Evolutionary conservation across 2,329 filamentous ascomycete genomes (phyloP).

Genomic region (Penicillium paneum): DNA sequence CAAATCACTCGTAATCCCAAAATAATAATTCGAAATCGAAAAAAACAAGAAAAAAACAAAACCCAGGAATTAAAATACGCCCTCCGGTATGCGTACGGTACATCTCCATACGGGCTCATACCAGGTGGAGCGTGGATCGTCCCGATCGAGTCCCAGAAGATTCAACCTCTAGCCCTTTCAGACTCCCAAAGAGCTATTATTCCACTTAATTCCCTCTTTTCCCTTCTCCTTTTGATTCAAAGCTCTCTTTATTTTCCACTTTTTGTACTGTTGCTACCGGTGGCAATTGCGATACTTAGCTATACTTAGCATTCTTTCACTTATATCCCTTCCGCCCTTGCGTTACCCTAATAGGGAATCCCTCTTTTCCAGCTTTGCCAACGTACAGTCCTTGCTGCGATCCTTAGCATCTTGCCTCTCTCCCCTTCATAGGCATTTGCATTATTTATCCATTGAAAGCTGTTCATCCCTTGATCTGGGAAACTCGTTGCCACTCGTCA

Average conservation of each 20-base stretch:
- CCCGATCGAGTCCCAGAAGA: slow-evolving; percentile 28
- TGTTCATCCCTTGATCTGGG: slow-evolving; percentile 5
- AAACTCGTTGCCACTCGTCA: slow-evolving; percentile 14
- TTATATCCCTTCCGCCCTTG: slow-evolving; percentile 26
- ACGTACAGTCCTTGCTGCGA: slow-evolving; percentile 24
- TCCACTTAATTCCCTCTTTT: slow-evolving; percentile 12
- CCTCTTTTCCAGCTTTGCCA: slow-evolving; percentile 6
- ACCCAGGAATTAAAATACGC: background rate
- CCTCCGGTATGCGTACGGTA: no score
- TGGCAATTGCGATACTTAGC: slow-evolving; percentile 26
- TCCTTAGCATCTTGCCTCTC: slow-evolving; percentile 9
- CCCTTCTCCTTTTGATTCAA: slow-evolving; percentile 6
- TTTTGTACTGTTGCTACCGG: slow-evolving; percentile 30
- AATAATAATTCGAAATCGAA: background rate
- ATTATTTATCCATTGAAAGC: slow-evolving; percentile 12
- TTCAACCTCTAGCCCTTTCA: slow-evolving; percentile 12
- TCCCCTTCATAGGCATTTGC: slow-evolving; percentile 12
- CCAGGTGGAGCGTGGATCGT: slow-evolving; percentile 24
- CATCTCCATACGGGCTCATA: slow-evolving; percentile 13
- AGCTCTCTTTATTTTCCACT: slow-evolving; percentile 2
- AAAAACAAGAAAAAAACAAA: background rate
- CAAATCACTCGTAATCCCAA: no score
- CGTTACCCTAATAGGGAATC: slow-evolving; percentile 16
- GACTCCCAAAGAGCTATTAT: slow-evolving; percentile 20
- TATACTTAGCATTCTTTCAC: slow-evolving; percentile 15